phyloP scores from a whole-genome alignment of 768 basidiomycete species.

The Termitomyces eurrhizus region DNA sequence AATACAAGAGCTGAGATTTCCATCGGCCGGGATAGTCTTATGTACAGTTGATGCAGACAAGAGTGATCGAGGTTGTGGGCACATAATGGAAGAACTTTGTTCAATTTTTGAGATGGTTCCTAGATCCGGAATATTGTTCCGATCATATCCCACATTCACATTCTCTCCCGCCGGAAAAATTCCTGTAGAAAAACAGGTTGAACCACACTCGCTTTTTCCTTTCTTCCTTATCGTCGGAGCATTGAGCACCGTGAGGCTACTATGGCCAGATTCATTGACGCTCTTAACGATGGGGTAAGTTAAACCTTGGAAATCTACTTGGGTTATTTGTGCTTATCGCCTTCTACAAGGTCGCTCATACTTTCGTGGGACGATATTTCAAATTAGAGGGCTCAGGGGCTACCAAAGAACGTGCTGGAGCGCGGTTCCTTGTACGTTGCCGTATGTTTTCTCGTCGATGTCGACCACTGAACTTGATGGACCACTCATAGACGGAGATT shows the following conservation, averaged over 20 bases:
- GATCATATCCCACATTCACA: constrained; percentile 5
- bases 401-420: constrained; percentile 56
- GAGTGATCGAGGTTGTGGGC: too few relatives aligned
- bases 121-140: constrained; percentile 2
- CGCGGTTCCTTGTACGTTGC: constrained; percentile 48
- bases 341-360: constrained; percentile 37
- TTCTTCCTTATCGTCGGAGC: constrained; percentile 1
- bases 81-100: too few relatives aligned
- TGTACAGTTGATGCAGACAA: too few relatives aligned
- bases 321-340: not conserved
- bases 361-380: constrained; percentile 63
- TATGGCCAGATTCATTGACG: constrained; percentile 21
- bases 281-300: constrained; percentile 27
- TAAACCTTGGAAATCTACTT: not conserved
- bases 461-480: not conserved
- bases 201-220: not conserved
- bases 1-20: too few relatives aligned
- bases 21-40: too few relatives aligned
- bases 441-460: constrained; percentile 5
- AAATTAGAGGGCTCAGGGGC: constrained; percentile 69
- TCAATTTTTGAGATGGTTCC: constrained; percentile 3
- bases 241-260: constrained; percentile 4
- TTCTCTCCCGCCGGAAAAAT: not conserved
- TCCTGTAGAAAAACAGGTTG: not conserved
- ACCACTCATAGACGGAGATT: constrained; percentile 56